phyloP scores from a whole-genome alignment of 2,329 filamentous ascomycete species.

The Sclerotiophoma versabilis region DNA sequence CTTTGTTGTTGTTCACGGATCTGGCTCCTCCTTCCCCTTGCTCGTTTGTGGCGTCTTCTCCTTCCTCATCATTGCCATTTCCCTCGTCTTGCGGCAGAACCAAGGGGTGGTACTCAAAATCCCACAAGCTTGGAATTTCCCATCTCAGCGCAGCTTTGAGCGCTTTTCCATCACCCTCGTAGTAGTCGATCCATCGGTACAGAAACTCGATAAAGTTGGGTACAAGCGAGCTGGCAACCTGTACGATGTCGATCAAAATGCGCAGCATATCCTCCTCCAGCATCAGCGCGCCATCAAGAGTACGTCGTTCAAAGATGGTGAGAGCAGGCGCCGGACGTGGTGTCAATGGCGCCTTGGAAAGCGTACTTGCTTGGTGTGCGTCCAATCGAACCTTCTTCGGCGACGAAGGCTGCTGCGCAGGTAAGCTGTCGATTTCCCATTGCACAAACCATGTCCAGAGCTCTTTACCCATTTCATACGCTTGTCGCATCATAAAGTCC shows the following conservation, averaged over 20 bases:
- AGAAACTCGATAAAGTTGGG: slow-evolving; percentile 47
- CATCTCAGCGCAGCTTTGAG: slow-evolving; percentile 39
- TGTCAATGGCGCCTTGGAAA: background rate
- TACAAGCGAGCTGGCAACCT: slow-evolving; percentile 33
- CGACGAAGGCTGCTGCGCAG: slow-evolving; percentile 13
- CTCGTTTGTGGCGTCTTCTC: background rate
- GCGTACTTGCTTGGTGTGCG: background rate
- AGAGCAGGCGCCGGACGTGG: slow-evolving; percentile 18
- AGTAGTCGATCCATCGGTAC: slow-evolving; percentile 44
- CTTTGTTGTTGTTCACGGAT: background rate
- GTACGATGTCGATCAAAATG: slow-evolving; percentile 43
- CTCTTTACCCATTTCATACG: slow-evolving; percentile 30
- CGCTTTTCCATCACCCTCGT: slow-evolving; percentile 41
- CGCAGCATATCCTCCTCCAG: slow-evolving; percentile 38
- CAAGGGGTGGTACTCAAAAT: slow-evolving; percentile 44
- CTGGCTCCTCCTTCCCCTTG: background rate
- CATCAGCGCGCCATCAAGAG: slow-evolving; percentile 33
- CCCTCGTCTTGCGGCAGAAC: slow-evolving; percentile 20
- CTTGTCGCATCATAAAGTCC: slow-evolving; percentile 35
- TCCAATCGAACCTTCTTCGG: slow-evolving; percentile 36
- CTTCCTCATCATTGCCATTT: background rate
- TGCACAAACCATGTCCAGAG: slow-evolving; percentile 45
- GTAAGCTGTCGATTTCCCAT: slow-evolving; percentile 33
- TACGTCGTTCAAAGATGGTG: slow-evolving; percentile 27
- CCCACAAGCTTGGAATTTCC: slow-evolving; percentile 47